These are phyloP conservation scores for Fusarium marasasianum DNA, from an alignment of 2,329 filamentous ascomycete species.

Conservation along the genomic window DNA sequence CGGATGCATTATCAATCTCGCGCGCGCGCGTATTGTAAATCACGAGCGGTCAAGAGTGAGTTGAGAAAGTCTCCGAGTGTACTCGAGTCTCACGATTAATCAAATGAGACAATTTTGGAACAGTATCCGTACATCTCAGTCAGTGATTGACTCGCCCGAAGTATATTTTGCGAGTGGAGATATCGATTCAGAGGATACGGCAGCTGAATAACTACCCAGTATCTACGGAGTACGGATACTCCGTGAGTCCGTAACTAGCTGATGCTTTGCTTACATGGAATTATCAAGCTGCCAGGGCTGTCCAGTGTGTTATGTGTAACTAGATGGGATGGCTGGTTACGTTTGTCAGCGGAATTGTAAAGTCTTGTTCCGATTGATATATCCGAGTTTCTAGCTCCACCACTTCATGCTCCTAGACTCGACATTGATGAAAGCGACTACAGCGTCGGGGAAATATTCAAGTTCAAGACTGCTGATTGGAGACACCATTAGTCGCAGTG, in stretches of 20 bases:
- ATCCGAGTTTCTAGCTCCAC: not conserved
- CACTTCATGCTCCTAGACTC: not conserved
- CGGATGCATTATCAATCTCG: not conserved
- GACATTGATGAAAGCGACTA: not conserved
- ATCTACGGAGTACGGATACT: not conserved
- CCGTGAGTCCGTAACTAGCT: not conserved
- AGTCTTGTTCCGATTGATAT: not conserved
- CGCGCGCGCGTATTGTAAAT: constrained; percentile 26
- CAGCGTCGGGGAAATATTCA: too few species aligned
- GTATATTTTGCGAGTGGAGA: not conserved
- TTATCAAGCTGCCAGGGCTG: not conserved
- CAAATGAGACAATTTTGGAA: not conserved
- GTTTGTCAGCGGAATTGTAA: not conserved
- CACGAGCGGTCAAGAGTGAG: not conserved
- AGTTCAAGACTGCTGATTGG: too few species aligned
- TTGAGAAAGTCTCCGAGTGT: not conserved
- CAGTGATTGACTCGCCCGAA: not conserved
- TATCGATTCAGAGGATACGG: not conserved
- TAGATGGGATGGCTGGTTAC: not conserved
- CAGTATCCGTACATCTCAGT: not conserved
- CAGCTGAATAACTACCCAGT: not conserved
- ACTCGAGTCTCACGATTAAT: not conserved
- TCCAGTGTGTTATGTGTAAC: not conserved
- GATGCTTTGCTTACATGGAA: not conserved
- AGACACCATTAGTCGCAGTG: not conserved